Evolutionary conservation across 768 basidiomycete species (phyloP).

Genomic region (Imleria badia): DNA sequence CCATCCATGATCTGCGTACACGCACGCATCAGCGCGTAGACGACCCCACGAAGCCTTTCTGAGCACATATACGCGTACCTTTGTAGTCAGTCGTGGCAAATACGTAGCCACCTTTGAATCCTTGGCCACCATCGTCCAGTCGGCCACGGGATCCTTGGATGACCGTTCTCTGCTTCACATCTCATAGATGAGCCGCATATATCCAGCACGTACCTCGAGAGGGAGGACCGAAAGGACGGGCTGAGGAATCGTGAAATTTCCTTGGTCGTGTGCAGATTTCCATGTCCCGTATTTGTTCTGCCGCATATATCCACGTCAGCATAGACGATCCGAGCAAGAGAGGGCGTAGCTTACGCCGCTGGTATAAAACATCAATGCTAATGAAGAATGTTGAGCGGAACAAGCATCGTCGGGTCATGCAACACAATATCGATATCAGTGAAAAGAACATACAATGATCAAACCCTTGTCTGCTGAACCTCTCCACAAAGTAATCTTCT

Average conservation of each 20-base stretch:
- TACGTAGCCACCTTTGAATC: constrained; percentile 28
- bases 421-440: neutral
- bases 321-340: neutral
- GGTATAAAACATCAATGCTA: constrained; percentile 69
- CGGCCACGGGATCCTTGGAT: constrained; percentile 43
- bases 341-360: constrained; percentile 40
- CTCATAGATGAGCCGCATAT: neutral
- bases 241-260: constrained; percentile 43
- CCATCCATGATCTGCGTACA: constrained; percentile 46
- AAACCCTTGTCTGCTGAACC: constrained; percentile 59
- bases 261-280: constrained; percentile 38
- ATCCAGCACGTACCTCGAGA: constrained; percentile 30
- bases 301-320: constrained; percentile 1
- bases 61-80: constrained; percentile 29
- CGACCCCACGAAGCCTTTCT: constrained; percentile 19
- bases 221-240: constrained; percentile 42
- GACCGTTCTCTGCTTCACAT: neutral
- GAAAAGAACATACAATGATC: constrained; percentile 49
- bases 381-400: neutral
- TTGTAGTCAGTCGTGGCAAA: constrained; percentile 35
- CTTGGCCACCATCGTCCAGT: constrained; percentile 38
- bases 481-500: constrained; percentile 70
- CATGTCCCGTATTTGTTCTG: constrained; percentile 42
- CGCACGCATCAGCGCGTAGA: constrained; percentile 35
- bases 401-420: neutral